Evolutionary conservation across 805 yeast species (phyloP).

Genomic region (Sungouiozyma intestinalis): DNA sequence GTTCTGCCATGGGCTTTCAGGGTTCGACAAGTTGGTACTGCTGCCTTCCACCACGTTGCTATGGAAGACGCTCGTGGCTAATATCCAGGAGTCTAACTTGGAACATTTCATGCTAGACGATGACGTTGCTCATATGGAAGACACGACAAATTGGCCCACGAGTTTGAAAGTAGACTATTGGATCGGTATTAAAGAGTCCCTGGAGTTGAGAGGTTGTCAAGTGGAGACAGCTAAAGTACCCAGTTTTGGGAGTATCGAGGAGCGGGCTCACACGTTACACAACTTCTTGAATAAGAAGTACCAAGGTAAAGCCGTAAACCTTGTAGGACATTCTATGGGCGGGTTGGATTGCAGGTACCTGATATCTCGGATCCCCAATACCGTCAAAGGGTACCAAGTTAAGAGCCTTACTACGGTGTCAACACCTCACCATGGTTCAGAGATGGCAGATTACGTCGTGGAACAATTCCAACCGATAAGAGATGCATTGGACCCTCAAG

Average conservation of each 20-base stretch:
- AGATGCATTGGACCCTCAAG: neutral
- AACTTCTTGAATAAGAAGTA: conserved; percentile 34
- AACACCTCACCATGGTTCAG: conserved; percentile 84
- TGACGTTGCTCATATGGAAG: conserved; percentile 2
- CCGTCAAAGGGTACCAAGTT: conserved; percentile 39
- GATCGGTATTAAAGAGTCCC: conserved; percentile 62
- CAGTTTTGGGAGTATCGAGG: conserved; percentile 65
- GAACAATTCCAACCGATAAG: conserved; percentile 21
- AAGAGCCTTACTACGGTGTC: conserved; percentile 73
- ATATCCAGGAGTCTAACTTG: conserved; percentile 10
- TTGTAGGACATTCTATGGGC: conserved; percentile 91
- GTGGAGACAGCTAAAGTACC: conserved; percentile 73
- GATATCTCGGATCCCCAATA: conserved; percentile 42
- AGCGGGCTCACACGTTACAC: conserved; percentile 52
- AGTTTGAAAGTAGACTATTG: conserved; percentile 54
- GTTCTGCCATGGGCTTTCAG: conserved; percentile 79
- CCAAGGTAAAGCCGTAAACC: conserved; percentile 31
- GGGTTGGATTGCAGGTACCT: conserved; percentile 78
- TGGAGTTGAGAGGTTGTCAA: conserved; percentile 51
- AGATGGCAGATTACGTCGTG: conserved; percentile 62
- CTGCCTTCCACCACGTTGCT: conserved; percentile 33
- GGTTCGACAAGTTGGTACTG: conserved; percentile 51
- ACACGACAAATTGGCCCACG: conserved; percentile 5
- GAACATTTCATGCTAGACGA: conserved; percentile 15
- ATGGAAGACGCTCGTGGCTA: conserved; percentile 15